Evolutionary conservation across 2,329 filamentous ascomycete species (phyloP), one percentile per base, ranked within the genome.

Genomic region (Fusarium buxicola): DNA sequence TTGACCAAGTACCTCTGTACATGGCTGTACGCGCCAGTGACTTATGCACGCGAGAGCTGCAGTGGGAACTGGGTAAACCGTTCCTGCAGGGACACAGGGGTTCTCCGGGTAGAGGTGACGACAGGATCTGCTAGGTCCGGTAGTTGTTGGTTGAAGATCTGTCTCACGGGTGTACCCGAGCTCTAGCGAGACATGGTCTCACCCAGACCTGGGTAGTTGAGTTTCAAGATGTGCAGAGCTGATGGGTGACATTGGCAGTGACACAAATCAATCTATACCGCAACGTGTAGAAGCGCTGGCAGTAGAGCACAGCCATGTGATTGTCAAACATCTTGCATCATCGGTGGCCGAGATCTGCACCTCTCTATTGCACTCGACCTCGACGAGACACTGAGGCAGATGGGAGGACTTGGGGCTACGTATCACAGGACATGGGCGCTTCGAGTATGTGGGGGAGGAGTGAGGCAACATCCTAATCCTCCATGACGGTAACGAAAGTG

Each of bases 1-100:
- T 47, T 52, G 39, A 35, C 31, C 9, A 68, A 54, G 68, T 71
- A 74, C 61, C 59, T 63, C 48, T 48, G 31, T 64, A 65, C 51
- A 54, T 59, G 28, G 4, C 43, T 60, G 48, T 55, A 60, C 56
- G 39, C 54, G 43, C 50, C 45, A 53, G 56, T 55, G 46, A 70
- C 60, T 47, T 65, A 11, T 47, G 58, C 53, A 66, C 24, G 36
- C 40, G 35, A 45, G 25, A 27, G 32, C 49, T 28, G 21, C 25
- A 56, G 24, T 21, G 15, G 38, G 18, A n/a, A 40, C 18, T 21
- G 40, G 21, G 18, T 36, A 43, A 51, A 58, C 56, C 55, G 51
- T 52, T 52, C 63, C 40, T 66, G 55, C 63, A 64, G 47, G 44
- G 45, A 46, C 38, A 50, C 58, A 45, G 24, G 62, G 50, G 36